Conservation (phyloP, 805 yeast genomes). For the Candida nemodendra region DNA sequence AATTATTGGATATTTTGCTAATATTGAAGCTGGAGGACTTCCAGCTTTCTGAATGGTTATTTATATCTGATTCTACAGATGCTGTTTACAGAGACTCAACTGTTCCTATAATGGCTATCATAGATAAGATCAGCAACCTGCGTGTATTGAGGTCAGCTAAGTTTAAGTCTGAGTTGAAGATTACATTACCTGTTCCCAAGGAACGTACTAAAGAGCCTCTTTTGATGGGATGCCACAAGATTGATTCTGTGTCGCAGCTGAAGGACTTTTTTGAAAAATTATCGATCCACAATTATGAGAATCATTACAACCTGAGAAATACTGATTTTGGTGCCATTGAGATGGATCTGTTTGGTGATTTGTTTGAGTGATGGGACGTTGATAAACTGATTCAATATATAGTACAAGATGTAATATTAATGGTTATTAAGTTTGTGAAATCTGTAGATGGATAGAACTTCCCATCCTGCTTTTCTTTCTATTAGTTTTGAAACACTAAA, state of each 20-base stretch:
- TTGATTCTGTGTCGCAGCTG: conserved; percentile 46
- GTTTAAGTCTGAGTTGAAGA: conserved; percentile 20
- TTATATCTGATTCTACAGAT: conserved; percentile 57
- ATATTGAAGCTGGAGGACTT: conserved; percentile 73
- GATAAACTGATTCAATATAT: neutral
- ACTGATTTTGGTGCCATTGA: conserved; percentile 48
- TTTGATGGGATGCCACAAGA: conserved; percentile 39
- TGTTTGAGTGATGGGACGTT: conserved; percentile 32
- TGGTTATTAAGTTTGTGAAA: conserved; percentile 38
- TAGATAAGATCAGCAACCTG: conserved; percentile 33
- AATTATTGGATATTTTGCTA: conserved; percentile 73
- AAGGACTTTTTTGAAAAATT: conserved; percentile 65
- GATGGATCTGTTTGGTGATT: conserved; percentile 58
- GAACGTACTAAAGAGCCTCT: conserved; percentile 40
- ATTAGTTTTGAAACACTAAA: conserved; percentile 60
- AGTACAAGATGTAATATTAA: neutral
- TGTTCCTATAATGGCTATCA: conserved; percentile 36
- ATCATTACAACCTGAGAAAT: conserved; percentile 51
- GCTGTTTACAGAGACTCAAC: conserved; percentile 28
- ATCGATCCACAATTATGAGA: conserved; percentile 63
- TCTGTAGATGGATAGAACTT: conserved; percentile 73
- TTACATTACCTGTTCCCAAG: conserved; percentile 6
- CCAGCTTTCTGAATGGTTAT: conserved; percentile 80
- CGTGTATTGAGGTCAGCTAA: conserved; percentile 21
- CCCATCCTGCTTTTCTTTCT: conserved; percentile 92